Evolutionary conservation across 257 asterid genomes (phyloP).

Genomic region (Nicotiana tabacum): DNA sequence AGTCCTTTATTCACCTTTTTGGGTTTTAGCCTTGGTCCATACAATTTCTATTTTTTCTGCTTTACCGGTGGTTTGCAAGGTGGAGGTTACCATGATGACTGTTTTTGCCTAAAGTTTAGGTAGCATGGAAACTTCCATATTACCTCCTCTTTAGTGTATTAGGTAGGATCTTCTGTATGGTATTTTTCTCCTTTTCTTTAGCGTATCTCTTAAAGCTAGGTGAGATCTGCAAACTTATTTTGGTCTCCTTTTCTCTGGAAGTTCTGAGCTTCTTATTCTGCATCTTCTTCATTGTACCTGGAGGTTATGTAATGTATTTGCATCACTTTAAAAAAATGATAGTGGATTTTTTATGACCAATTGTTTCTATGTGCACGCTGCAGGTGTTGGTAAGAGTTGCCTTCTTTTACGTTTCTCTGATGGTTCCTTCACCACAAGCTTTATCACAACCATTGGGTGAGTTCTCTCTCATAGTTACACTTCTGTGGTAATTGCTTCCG

Average conservation of each 20-base stretch:
- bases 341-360: neutral
- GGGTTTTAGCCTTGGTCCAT: neutral
- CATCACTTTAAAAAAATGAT: neutral
- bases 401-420: slow-evolving; percentile 39
- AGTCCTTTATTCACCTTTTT: too few relatives aligned
- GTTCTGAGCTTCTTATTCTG: neutral
- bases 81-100: neutral
- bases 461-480: neutral
- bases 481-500: neutral
- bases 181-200: neutral
- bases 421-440: slow-evolving; percentile 41
- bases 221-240: neutral
- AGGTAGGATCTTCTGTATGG: neutral
- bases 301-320: neutral
- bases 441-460: slow-evolving; percentile 38
- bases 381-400: slow-evolving; percentile 47
- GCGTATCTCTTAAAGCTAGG: neutral
- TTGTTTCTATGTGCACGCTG: neutral
- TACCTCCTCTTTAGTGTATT: neutral
- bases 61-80: neutral
- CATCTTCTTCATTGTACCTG: neutral
- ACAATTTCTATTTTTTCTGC: neutral
- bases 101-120: neutral
- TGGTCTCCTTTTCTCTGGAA: neutral
- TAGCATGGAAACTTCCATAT: neutral